Percentiles rank a stretch among this genome's conserved stretches.
These are phyloP conservation scores for Peterozyma toletana DNA, from an alignment of 805 yeast species.

Conservation along the genomic window DNA sequence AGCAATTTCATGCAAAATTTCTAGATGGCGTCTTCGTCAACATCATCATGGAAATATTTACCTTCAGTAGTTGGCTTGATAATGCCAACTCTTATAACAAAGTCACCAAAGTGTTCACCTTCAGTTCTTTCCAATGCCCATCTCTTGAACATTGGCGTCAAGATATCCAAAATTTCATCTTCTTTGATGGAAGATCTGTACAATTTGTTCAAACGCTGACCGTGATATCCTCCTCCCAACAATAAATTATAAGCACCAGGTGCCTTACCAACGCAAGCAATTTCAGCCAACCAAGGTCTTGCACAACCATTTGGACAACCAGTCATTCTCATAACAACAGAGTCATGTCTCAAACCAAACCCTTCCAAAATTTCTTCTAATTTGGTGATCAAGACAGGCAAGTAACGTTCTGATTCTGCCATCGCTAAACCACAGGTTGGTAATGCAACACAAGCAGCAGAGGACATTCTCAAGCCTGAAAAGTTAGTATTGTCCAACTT, in stretches of 20 bases:
- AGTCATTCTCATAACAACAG: slow-evolving; percentile 95
- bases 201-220: slow-evolving; percentile 86
- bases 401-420: slow-evolving; percentile 95
- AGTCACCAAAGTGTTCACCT: slow-evolving; percentile 95
- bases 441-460: slow-evolving; percentile 96
- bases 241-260: slow-evolving; percentile 86
- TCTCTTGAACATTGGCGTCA: slow-evolving; percentile 84
- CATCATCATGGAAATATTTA: slow-evolving; percentile 88
- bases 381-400: slow-evolving; percentile 77
- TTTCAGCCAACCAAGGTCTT: slow-evolving; percentile 96
- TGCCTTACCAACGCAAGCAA: slow-evolving; percentile 94
- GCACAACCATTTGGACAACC: slow-evolving; percentile 99
- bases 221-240: slow-evolving; percentile 95
- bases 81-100: slow-evolving; percentile 78
- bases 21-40: slow-evolving; percentile 60
- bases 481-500: slow-evolving; percentile 78
- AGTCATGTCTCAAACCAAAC: slow-evolving; percentile 87
- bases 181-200: slow-evolving; percentile 85
- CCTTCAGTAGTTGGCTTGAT: slow-evolving; percentile 88
- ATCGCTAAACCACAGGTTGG: slow-evolving; percentile 98
- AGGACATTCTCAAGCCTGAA: slow-evolving; percentile 79
- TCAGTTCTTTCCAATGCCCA: slow-evolving; percentile 91
- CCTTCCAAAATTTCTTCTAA: slow-evolving; percentile 86
- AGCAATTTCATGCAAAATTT: no score
- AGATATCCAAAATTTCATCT: slow-evolving; percentile 70